Evolutionary conservation across 75 land plant genomes (phyloP), one percentile per base, ranked within the genome.

Genomic region (Sequoia sempervirens): DNA sequence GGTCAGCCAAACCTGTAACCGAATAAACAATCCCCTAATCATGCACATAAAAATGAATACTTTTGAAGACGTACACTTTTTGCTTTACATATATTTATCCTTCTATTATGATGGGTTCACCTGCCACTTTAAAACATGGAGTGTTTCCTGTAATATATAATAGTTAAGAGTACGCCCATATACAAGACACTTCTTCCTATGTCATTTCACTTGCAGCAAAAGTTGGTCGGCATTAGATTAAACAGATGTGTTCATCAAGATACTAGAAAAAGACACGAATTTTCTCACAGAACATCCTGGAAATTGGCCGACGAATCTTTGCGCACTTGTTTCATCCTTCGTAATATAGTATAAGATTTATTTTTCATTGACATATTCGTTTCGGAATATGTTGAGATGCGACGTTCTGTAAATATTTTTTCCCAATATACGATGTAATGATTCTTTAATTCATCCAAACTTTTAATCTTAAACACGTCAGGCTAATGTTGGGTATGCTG

Each of bases 111-210:
- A 50, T 50, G 53, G 53, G 15, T 0, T 12, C 53, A 50, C 14
- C 53, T 13, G 53, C 15, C 0, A 50, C 53, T 50, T 50, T 3
- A 50, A 50, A 47, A 47, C 0, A 47, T 47, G 0, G 5, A 9
- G 52, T 11, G 12, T 12, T 50, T 13, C 13, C 53, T 50, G 2
- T 50, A 13, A 2, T 50, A 11, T 1, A 12, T 50, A 50, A 13
- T 50, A 50, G 14, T 50, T 50, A 50, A 50, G 15, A 50, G 53
- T 50, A 3, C 15, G 2, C 53, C 15, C 53, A 50, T 3, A 12
- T 50, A 50, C 53, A 50, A 50, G 53, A 50, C 93, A 91, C 6
- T 56, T 56, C 26, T 56, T 56, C 26, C 37, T 13, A 70, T 70
- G 73, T 10, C 73, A 30, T 70, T 14, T 30, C 14, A 32, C 13